A percentile compares a stretch with the other conserved stretches of the same genome.
Evolutionary conservation across 331 rosid genomes (phyloP).

Genomic region (Quercus tomentella): DNA sequence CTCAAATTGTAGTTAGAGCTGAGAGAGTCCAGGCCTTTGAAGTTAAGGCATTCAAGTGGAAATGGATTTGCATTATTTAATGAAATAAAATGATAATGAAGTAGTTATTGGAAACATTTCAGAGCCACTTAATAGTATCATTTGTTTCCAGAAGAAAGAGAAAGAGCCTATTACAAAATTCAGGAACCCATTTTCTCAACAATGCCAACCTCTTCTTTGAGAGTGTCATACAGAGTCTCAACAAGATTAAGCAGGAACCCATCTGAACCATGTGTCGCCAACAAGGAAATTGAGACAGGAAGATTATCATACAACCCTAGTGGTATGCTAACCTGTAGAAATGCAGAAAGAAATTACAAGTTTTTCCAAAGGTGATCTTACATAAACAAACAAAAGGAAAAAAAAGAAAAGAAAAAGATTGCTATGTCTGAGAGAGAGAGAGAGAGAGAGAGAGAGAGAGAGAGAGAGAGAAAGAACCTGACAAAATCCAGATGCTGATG

Average conservation of each 20-base stretch:
- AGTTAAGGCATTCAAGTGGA: not conserved
- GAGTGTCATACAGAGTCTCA: conserved; percentile 30
- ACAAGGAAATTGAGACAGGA: conserved; percentile 47
- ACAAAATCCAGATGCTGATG: too few species aligned
- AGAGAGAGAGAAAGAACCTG: too few species aligned
- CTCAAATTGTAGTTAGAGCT: not conserved
- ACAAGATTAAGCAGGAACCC: conserved; percentile 43
- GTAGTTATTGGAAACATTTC: not conserved
- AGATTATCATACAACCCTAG: conserved; percentile 34
- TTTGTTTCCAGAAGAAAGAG: too few species aligned
- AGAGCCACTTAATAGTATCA: not conserved
- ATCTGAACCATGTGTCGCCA: conserved; percentile 51
- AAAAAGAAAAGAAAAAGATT: too few species aligned
- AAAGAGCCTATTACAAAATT: not conserved
- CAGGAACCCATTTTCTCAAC: not conserved
- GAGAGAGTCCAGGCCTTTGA: not conserved
- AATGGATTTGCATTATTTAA: not conserved
- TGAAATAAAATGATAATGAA: not conserved
- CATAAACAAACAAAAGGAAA: too few species aligned
- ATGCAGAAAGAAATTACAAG: not conserved
- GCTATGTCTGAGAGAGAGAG: too few species aligned
- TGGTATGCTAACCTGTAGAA: conserved; percentile 44
- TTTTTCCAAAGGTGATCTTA: not conserved
- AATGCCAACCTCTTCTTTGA: conserved; percentile 25
- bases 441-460: too few species aligned